Evolutionary conservation across 768 basidiomycete species (phyloP), one percentile per base, ranked within the genome.

Genomic region (Jaapia argillacea): DNA sequence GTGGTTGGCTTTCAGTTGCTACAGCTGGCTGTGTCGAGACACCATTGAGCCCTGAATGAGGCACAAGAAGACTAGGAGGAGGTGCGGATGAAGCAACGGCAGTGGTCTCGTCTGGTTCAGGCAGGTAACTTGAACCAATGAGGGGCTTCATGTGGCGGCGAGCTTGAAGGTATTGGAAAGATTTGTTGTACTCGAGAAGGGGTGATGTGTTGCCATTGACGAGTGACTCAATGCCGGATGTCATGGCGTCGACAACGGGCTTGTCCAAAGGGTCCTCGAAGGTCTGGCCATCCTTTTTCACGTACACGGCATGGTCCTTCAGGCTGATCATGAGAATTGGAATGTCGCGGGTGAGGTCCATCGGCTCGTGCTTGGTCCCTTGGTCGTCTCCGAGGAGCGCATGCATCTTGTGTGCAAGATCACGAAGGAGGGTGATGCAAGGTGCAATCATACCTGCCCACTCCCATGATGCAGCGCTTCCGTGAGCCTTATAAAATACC

Each of bases 391-490:
- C 63, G 3, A 61, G 53, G 3, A 33, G 22, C 0, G 4, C 23
- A 35, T 59, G 54, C 16, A 68, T 49, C 6, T 55, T 51, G 1
- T 47, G 45, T 0, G 53, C 53, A 20, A 61, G 55, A 3, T 44
- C 41, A 0, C 57, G 54, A 1, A 63, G 55, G 24, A 60, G 40
- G 14, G 51, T 35, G 31, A 63, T 46, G 24, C 58, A 60, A 1
- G 64, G 64, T 0, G 58, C 47, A 13, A 66, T 52, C 40, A 49
- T 53, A 4, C 40, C 44, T 0, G 64, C 57, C 64, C 62, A 64
- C 18, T 63, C 58, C 60, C 60, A 64, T 5, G 62, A 63, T n/a
- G 58, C 53, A 24, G 53, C 48, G 16, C 55, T 54, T 3, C 60
- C 63, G 33, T 64, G 58, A 0, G 60, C 63, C 23, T 53, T 49